These are phyloP conservation scores for Exophiala xenobiotica DNA, from an alignment of 2,329 filamentous ascomycete genomes.

Conservation along the genomic window DNA sequence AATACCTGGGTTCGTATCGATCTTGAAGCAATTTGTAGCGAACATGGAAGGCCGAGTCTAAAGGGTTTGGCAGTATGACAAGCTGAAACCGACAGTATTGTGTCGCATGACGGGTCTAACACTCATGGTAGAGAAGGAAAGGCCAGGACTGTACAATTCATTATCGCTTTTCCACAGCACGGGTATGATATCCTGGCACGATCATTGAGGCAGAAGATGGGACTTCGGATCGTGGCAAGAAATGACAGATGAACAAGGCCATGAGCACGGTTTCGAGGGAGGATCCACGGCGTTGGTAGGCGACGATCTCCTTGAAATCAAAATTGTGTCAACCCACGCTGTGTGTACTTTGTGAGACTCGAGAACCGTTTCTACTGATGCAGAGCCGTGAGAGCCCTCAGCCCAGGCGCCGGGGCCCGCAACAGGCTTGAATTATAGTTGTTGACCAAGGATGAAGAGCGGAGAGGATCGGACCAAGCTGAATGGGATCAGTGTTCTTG, in stretches of 20 bases:
- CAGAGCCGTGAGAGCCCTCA: too few species aligned
- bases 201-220: too few species aligned
- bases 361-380: too few species aligned
- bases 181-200: too few species aligned
- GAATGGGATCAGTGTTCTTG: not conserved
- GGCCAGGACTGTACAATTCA: too few species aligned
- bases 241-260: not conserved
- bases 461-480: not conserved
- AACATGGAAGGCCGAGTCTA: too few species aligned
- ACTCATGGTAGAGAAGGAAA: too few species aligned
- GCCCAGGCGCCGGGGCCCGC: too few species aligned
- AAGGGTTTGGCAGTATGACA: too few species aligned
- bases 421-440: too few species aligned
- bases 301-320: not conserved
- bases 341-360: not conserved
- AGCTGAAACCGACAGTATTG: too few species aligned
- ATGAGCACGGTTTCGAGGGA: not conserved
- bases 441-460: not conserved
- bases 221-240: conserved; percentile 1
- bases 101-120: not conserved
- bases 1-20: not conserved
- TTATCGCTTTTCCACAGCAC: too few species aligned
- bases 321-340: not conserved
- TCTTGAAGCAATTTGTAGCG: not conserved
- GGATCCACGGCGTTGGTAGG: not conserved